A percentile compares a stretch with the other conserved stretches of the same genome.
Conservation (phyloP, 106 monocot genomes). For the Dioscorea dumetorum region DNA sequence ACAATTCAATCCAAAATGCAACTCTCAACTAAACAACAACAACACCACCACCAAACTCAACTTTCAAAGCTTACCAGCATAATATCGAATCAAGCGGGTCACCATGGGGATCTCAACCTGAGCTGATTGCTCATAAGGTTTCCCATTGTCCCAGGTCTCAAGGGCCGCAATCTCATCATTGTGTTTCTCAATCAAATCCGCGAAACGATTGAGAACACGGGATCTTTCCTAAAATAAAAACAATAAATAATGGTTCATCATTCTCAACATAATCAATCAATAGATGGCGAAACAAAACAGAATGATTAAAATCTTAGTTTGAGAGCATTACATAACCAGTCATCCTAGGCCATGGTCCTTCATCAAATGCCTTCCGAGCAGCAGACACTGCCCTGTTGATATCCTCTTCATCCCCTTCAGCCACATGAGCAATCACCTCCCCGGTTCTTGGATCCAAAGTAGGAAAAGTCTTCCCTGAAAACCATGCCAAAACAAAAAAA, state of each 20-base stretch:
- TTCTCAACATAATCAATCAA: not conserved
- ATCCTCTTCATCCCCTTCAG: slow-evolving; percentile 90
- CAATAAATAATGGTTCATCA: not conserved
- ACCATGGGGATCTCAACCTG: slow-evolving; percentile 66
- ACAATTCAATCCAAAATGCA: not conserved
- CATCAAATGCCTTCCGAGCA: slow-evolving; percentile 96
- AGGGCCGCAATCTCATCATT: slow-evolving; percentile 84
- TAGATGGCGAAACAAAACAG: not conserved
- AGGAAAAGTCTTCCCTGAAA: slow-evolving; percentile 82
- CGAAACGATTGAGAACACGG: slow-evolving; percentile 43
- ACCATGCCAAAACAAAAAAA: not conserved
- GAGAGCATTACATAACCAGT: slow-evolving; percentile 61
- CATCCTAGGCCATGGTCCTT: slow-evolving; percentile 97
- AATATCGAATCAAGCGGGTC: slow-evolving; percentile 71
- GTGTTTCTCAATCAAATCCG: slow-evolving; percentile 88
- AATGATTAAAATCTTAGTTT: not conserved
- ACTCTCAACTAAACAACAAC: not conserved
- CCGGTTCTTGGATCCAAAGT: slow-evolving; percentile 91
- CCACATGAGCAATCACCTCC: slow-evolving; percentile 87
- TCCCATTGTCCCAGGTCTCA: slow-evolving; percentile 95
- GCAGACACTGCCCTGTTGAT: slow-evolving; percentile 69
- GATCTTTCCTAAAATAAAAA: slow-evolving; percentile 68
- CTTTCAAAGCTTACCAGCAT: slow-evolving; percentile 47
- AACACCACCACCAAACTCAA: not conserved
- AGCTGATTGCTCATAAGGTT: slow-evolving; percentile 76